Evolutionary conservation across 768 basidiomycete species (phyloP).

Genomic region (Phanerodontia chrysosporium): DNA sequence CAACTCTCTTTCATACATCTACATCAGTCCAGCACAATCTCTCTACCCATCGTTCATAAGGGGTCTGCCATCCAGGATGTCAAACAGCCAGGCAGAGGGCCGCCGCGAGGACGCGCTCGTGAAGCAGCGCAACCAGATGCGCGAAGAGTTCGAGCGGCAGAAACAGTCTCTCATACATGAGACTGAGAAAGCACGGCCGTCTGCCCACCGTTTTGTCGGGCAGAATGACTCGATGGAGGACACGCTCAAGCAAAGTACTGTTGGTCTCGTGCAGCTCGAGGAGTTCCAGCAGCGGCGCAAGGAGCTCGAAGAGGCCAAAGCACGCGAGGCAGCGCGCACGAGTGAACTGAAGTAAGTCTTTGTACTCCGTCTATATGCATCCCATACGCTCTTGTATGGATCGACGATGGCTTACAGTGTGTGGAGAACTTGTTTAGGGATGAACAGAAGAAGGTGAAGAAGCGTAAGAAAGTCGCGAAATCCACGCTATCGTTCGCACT

Average conservation of each 20-base stretch:
- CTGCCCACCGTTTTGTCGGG: conserved; percentile 84
- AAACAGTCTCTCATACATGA: conserved; percentile 80
- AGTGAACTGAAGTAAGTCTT: conserved; percentile 82
- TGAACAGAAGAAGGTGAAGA: conserved; percentile 82
- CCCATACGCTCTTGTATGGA: conserved; percentile 6
- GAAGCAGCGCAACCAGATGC: conserved; percentile 76
- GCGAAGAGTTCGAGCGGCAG: conserved; percentile 79
- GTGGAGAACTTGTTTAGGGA: conserved; percentile 87
- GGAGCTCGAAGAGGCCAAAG: conserved; percentile 88
- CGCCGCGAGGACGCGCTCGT: conserved; percentile 80
- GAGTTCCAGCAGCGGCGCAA: conserved; percentile 89
- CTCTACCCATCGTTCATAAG: not conserved
- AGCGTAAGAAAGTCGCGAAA: conserved; percentile 87
- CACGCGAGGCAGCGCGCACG: conserved; percentile 81
- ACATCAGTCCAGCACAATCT: not conserved
- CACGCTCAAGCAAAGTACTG: conserved; percentile 81
- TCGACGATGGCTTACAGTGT: conserved; percentile 58
- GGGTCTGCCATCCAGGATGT: conserved; percentile 42
- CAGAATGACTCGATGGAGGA: conserved; percentile 96
- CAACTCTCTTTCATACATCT: not conserved
- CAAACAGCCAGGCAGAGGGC: conserved; percentile 75
- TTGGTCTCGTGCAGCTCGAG: conserved; percentile 87
- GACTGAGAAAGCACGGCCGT: conserved; percentile 89
- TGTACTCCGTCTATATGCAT: conserved; percentile 24
- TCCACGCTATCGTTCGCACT: conserved; percentile 87